phyloP scores from a whole-genome alignment of 345 rosid genomes.

The Pseudoturritis turrita region DNA sequence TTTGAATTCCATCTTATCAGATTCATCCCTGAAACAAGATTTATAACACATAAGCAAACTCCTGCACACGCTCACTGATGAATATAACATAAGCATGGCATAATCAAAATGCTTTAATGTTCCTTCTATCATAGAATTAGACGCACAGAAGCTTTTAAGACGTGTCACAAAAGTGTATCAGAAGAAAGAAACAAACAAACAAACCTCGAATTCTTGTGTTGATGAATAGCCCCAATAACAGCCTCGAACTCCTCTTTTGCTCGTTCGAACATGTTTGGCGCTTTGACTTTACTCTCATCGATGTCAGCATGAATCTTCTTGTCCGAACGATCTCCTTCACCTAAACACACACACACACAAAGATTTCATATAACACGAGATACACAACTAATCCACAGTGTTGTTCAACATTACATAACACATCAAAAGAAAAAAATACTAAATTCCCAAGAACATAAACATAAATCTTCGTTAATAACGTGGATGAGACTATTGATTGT shows the following conservation, averaged over 20 bases:
- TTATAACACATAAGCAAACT: not conserved
- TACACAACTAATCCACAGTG: not conserved
- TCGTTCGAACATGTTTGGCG: conserved; percentile 56
- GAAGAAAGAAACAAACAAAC: not conserved
- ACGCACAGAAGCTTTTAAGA: not conserved
- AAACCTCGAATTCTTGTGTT: conserved; percentile 29
- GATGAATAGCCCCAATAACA: conserved; percentile 43
- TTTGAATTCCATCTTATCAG: conserved; percentile 25
- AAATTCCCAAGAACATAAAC: not conserved
- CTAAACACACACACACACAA: not conserved
- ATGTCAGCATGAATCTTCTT: conserved; percentile 39
- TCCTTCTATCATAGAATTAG: not conserved
- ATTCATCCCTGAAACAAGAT: conserved; percentile 37
- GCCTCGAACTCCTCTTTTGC: conserved; percentile 70
- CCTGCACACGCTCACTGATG: not conserved
- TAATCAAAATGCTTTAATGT: not conserved
- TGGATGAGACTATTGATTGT: not conserved
- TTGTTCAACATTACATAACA: not conserved
- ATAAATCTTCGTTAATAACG: not conserved
- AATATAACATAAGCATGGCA: not conserved
- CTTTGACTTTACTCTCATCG: conserved; percentile 46
- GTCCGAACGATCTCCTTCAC: conserved; percentile 15
- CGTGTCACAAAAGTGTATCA: not conserved
- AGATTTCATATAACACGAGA: not conserved
- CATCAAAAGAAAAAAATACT: not conserved